A percentile compares a stretch with the other conserved stretches of the same genome.
phyloP scores from a whole-genome alignment of 345 rosid species.

The Sonneratia caseolaris region DNA sequence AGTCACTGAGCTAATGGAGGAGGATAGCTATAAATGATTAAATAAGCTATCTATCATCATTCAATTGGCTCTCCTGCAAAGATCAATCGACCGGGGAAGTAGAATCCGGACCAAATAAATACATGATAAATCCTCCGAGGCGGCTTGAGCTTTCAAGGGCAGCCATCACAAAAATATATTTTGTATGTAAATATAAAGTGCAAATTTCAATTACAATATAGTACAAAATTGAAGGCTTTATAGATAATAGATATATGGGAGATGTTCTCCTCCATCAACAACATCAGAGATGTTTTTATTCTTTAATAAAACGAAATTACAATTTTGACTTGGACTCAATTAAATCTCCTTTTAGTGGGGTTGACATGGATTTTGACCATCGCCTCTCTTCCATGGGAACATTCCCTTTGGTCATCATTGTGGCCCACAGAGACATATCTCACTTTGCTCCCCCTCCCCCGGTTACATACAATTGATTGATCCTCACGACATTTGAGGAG shows the following conservation, averaged over 20 bases:
- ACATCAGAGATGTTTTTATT: background rate
- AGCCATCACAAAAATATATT: background rate
- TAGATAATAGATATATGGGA: background rate
- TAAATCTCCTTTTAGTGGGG: conserved; percentile 19
- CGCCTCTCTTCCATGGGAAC: conserved; percentile 21
- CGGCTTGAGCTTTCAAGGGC: background rate
- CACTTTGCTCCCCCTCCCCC: background rate
- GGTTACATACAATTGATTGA: background rate
- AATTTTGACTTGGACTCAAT: conserved; percentile 21
- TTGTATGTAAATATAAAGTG: too few species aligned
- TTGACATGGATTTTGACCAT: conserved; percentile 40
- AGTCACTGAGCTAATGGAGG: too few species aligned
- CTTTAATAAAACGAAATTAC: conserved; percentile 7
- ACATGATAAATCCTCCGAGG: too few species aligned
- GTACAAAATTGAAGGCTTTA: background rate
- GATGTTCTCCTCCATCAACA: background rate
- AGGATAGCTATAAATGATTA: too few species aligned
- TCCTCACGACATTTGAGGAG: background rate
- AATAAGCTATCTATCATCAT: too few species aligned
- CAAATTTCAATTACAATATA: too few species aligned
- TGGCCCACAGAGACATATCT: conserved; percentile 15
- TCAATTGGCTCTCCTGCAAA: too few species aligned
- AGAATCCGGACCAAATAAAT: too few species aligned
- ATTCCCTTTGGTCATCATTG: conserved; percentile 22
- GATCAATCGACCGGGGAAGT: too few species aligned